phyloP scores from a whole-genome alignment of 192 early-diverging fungal genomes.

The Gorgonomyces haynaldii region DNA sequence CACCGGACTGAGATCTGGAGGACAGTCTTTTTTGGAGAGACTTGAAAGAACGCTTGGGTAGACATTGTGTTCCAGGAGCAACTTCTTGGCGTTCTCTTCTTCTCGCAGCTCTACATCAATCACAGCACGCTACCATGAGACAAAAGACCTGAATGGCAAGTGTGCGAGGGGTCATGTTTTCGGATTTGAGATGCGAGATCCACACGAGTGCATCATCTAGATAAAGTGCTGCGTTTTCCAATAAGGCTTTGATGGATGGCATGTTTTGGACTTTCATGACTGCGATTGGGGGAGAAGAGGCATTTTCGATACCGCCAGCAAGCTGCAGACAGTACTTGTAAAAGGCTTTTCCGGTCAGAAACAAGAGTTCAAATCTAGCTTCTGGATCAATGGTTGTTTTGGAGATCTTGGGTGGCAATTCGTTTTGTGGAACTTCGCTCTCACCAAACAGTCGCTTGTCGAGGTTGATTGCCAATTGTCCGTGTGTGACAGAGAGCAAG shows the following conservation, averaged over 20 bases:
- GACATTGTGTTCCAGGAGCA: too few species aligned
- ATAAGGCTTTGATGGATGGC: slow-evolving; percentile 8
- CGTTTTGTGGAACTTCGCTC: slow-evolving; percentile 7
- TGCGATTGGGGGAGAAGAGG: slow-evolving; percentile 20
- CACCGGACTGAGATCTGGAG: slow-evolving; percentile 4
- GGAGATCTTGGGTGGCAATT: neutral
- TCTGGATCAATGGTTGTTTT: neutral
- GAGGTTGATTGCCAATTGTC: too few species aligned
- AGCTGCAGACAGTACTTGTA: slow-evolving; percentile 11
- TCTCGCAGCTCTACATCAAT: slow-evolving; percentile 12
- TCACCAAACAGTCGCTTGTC: too few species aligned
- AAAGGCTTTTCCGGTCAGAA: slow-evolving; percentile 1
- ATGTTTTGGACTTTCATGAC: neutral
- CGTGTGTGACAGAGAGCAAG: neutral
- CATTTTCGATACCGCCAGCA: slow-evolving; percentile 11
- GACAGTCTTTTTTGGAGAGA: neutral
- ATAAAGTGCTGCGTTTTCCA: slow-evolving; percentile 12
- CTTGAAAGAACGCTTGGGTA: too few species aligned
- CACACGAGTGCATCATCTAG: slow-evolving; percentile 9
- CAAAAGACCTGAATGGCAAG: too few species aligned
- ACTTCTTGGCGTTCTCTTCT: slow-evolving; percentile 11
- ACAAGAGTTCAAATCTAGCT: neutral
- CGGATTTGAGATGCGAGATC: too few species aligned
- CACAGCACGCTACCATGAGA: slow-evolving; percentile 10
- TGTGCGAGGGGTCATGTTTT: neutral